Conservation (phyloP, 2,329 filamentous ascomycete species). For the Colletotrichum sp. region DNA sequence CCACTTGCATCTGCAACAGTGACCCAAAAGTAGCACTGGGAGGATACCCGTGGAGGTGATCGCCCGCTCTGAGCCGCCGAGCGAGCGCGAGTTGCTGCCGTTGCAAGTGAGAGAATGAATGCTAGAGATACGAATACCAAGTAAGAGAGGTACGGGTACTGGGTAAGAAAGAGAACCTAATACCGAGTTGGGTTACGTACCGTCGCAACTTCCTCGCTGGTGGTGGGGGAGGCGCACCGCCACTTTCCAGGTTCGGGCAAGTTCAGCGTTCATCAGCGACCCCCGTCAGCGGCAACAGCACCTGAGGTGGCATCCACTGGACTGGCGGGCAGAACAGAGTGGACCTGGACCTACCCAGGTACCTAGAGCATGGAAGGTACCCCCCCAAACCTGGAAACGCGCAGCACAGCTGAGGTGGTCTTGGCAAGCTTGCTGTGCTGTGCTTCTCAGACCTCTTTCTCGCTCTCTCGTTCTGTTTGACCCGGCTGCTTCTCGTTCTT, state of each 20-base stretch:
- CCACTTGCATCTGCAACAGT: neutral
- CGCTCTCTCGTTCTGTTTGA: neutral
- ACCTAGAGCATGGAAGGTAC: neutral
- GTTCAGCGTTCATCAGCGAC: neutral
- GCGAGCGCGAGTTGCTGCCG: neutral
- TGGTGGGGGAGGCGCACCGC: conserved; percentile 3
- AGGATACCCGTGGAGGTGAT: neutral
- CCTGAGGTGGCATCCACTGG: neutral
- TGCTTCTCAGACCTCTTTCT: neutral
- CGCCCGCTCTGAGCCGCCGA: neutral
- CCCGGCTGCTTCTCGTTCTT: neutral
- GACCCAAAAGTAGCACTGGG: neutral
- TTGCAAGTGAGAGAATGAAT: neutral
- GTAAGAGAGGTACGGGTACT: neutral
- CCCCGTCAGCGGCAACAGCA: neutral
- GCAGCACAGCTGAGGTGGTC: neutral
- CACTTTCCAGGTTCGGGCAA: neutral
- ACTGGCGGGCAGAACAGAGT: neutral
- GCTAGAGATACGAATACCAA: neutral
- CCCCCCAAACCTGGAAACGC: neutral
- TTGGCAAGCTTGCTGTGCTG: neutral
- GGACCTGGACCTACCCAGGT: neutral
- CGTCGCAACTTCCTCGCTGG: neutral
- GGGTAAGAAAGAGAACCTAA: neutral
- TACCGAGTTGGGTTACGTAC: neutral